Base-by-base conservation (phyloP, 2,329 filamentous ascomycete species). In the Myriosclerotinia scirpicola region DNA sequence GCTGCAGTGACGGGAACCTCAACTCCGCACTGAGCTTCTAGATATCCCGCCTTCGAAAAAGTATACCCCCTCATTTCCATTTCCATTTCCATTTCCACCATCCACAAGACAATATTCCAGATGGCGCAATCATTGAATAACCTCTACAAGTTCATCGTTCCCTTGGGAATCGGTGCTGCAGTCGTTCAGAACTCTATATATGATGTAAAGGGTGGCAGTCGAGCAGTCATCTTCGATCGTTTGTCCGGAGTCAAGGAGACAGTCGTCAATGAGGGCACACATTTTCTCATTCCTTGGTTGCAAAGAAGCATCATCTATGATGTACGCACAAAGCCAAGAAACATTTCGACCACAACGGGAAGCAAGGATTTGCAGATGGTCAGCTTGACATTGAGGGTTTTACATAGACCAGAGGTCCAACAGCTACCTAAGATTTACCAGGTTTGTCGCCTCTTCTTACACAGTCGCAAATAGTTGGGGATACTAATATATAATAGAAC, bases 351-450 rank as follows among this genome's bases (percentile, higher is more conserved):
- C 38, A 99, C 95, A 34, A 99, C 95, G 15, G 95, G 95, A 67
- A 94, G 90, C 85, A 99, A 99, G 87, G 95, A 99, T 82, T 81
- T 99, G 84, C 95, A 99, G 84, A 99, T 99, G 95, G 95, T 99
- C 76, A 97, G 93, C 85, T 85, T 99, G 84, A 99, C 95, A 64
- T 85, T 99, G 78, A 87, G 95, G 80, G 95, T 99, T 71, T 81
- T 99, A 79, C 94, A 98, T 82, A 86, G 96, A 74, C 95, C 96
- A 7, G 94, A 97, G 67, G 94, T 99, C 75, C 88, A 92, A 83
- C 87, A 89, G 75, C 83, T 99, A 77, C 96, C 95, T 68, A 96
- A 94, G 83, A 99, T 99, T 76, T 99, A 99, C 84, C 95, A 98
- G 87, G 94, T 97, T 81, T 71, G 84, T 75, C 65, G 52, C 42